These are phyloP conservation scores for Trebouxia sp. DNA, from an alignment of 139 green algal species.

Conservation along the genomic window DNA sequence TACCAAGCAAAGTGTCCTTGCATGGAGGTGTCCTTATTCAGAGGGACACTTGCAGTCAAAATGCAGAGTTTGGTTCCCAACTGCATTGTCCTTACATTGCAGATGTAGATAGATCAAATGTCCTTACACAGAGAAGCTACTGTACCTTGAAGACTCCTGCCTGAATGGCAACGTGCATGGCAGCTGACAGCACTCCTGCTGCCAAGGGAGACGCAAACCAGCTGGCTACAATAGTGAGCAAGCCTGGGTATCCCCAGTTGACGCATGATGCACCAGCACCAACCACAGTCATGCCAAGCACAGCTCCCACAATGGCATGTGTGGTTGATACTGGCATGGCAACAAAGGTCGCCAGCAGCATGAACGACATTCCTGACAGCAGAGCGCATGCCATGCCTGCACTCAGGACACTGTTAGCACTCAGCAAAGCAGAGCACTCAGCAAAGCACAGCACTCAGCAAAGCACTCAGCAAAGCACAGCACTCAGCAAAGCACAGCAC, in stretches of 20 bases:
- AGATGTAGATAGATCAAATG: too few relatives aligned
- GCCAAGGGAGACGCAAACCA: slow-evolving; percentile 35
- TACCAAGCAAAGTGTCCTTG: too few relatives aligned
- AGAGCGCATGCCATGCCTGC: slow-evolving; percentile 50
- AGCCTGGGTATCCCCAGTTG: slow-evolving; percentile 34
- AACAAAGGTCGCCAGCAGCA: slow-evolving; percentile 45
- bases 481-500: too few relatives aligned
- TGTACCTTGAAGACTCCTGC: slow-evolving; percentile 18
- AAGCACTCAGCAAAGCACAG: too few relatives aligned
- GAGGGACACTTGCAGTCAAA: too few relatives aligned
- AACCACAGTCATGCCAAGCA: slow-evolving; percentile 40
- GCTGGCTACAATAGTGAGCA: slow-evolving; percentile 38
- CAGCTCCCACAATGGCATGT: slow-evolving; percentile 45
- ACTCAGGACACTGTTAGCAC: background rate
- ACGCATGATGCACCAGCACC: slow-evolving; percentile 34
- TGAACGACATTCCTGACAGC: slow-evolving; percentile 43
- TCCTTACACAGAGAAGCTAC: too few relatives aligned
- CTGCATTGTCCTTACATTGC: too few relatives aligned
- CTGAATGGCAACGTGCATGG: slow-evolving; percentile 20
- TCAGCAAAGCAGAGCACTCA: too few relatives aligned
- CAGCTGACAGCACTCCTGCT: slow-evolving; percentile 26
- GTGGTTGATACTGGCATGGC: slow-evolving; percentile 56
- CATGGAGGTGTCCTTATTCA: too few relatives aligned
- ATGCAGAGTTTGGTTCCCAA: too few relatives aligned
- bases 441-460: too few relatives aligned